Percentiles rank a stretch among this genome's conserved stretches.
Evolutionary conservation across 495 filamentous ascomycete genomes (phyloP).

Genomic region (Penicillium parvum): DNA sequence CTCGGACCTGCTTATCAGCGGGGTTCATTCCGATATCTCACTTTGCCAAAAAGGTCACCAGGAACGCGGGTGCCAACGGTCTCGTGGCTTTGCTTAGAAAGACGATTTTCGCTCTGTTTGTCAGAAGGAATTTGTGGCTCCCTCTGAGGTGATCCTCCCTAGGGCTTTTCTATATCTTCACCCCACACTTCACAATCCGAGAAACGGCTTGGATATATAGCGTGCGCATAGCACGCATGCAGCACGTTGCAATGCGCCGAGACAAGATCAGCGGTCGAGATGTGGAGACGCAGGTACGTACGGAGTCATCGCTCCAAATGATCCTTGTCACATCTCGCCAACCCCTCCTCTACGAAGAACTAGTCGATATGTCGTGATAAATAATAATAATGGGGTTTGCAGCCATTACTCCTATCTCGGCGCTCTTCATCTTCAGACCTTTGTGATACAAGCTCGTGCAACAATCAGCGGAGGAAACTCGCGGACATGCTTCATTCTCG

Average conservation of each 20-base stretch:
- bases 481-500: constrained; percentile 13
- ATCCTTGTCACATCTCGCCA: constrained; percentile 5
- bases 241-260: background rate
- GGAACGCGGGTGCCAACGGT: too few species aligned
- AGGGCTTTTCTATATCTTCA: background rate
- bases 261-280: constrained; percentile 16
- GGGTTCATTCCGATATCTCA: background rate
- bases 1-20: constrained; percentile 5
- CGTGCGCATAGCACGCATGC: background rate
- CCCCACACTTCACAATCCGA: constrained; percentile 1
- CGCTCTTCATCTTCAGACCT: too few species aligned
- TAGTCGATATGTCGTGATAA: background rate
- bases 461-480: background rate
- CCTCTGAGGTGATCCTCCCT: background rate
- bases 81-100: too few species aligned
- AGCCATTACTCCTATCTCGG: background rate
- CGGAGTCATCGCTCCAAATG: background rate
- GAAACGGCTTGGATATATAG: background rate
- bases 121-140: background rate
- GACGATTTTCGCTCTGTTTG: too few species aligned
- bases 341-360: background rate
- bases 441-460: background rate
- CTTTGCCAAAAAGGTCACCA: background rate
- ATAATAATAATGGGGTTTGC: constrained; percentile 1
- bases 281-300: constrained; percentile 37